Base-by-base conservation (phyloP, 768 basidiomycete species). In the Leucocoprinus birnbaumii region DNA sequence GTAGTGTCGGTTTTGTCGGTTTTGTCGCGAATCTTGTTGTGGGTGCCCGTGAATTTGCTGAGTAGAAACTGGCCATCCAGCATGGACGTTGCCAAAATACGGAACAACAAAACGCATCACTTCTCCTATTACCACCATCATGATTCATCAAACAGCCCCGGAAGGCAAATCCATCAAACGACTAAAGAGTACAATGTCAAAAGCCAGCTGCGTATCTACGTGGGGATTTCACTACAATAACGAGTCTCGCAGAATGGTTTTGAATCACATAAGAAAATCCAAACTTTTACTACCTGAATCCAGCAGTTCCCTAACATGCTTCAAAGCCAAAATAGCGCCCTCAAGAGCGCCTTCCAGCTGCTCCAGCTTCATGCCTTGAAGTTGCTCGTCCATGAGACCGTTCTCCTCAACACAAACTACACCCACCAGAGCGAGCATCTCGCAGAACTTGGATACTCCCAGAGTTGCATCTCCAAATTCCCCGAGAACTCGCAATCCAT, bases 31-130 rank as follows among this genome's bases (percentile, higher is more conserved):
- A 13, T 11, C 47, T 8, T 42, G 27, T 41, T 35, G 47, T 48
- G 40, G 16, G 31, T 34, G 19, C 19, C 35, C 10, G 53, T 37
- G 44, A 54, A 18, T 3, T 47, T 55, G 46, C 41, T 55, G 40
- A 55, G 47, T 10, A 48, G 35, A 40, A 22, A n/a, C n/a, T n/a
- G 45, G 54, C 41, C 54, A 55, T 55, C 47, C 27, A 55, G 41
- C 54, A 55, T 55, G 54, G 46, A 55, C 34, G 22, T 31, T 13
- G 21, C 6, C 54, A 42, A 34, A 48, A 40, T 40, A 37, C 24
- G 7, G 22, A 37, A 42, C 54, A 55, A 34, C 46, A 55, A 42
- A 34, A 13, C 19, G 26, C 54, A 18, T 48, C 25, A 31, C 48
- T 45, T 37, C 1, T 31, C 25, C 54, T 42, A 21, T 48, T 7